These are phyloP conservation scores for Cordyceps tenuipes DNA, from an alignment of 2,329 filamentous ascomycete species.

Conservation along the genomic window DNA sequence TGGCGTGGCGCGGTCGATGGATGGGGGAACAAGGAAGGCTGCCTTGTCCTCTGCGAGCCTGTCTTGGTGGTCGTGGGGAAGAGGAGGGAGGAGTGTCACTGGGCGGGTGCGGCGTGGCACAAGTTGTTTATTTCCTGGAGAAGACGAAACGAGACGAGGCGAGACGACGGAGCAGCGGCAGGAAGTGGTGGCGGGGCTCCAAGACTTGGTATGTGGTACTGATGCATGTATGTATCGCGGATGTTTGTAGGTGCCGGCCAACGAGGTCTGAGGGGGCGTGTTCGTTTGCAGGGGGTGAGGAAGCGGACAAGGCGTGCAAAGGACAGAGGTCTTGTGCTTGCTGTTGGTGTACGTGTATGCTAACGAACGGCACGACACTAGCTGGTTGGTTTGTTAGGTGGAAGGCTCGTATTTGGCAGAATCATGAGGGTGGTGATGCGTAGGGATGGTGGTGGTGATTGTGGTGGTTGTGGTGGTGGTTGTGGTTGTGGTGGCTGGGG, in stretches of 20 bases:
- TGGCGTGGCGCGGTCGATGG: constrained; percentile 1
- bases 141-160: too few species aligned
- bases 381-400: constrained; percentile 10
- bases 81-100: background rate
- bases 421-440: constrained; percentile 2
- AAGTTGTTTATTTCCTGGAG: background rate
- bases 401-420: constrained; percentile 8
- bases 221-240: too few species aligned
- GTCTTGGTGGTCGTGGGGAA: background rate
- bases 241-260: too few species aligned
- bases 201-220: too few species aligned
- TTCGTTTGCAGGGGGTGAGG: background rate
- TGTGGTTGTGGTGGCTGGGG: background rate
- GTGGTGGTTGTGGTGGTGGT: background rate
- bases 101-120: background rate
- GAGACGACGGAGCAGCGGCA: too few species aligned
- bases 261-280: background rate
- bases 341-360: background rate
- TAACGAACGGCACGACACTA: constrained; percentile 9
- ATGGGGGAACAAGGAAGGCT: background rate
- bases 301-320: background rate
- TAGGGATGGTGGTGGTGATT: background rate
- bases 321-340: background rate
- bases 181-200: too few species aligned
- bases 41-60: background rate